Evolutionary conservation across 345 rosid genomes (phyloP), one percentile per base, ranked within the genome.

Genomic region (Arabis hirsuta): DNA sequence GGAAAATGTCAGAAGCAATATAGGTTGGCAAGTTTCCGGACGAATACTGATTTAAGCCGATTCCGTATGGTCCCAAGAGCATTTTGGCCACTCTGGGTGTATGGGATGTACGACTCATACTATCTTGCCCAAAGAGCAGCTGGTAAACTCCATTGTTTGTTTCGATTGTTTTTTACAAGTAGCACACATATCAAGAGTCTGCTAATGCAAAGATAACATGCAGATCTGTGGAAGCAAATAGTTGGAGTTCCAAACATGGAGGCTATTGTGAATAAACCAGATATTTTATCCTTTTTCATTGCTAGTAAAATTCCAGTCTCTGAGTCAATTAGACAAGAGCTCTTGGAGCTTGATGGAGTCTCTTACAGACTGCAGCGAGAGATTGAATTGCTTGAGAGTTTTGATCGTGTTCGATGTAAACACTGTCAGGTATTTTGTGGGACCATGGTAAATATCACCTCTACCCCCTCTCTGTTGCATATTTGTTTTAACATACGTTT

Each of bases 221-320:
- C 90, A 95, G 99, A 88, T 69, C 83, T 86, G 88, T 95, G 99
- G 99, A 91, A 88, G 85, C 91, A 86, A 64, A 81, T 88, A 48
- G 85, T 91, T 52, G 96, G 96, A 67, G 69, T 82, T 43, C 96
- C 98, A 48, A 77, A 82, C 70, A 78, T 91, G 92, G 91, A 95
- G 62, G 73, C 54, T 76, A 69, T 88, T 60, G 92, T 88, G 67
- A 82, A 71, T 77, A 88, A 86, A 80, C 99, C 98, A 2, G 93
- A 87, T 81, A 84, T 85, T 45, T 80, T 95, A 62, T 95, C 98
- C 55, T 95, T 95, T 78, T 69, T 78, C 51, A 86, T 95, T 73
- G 99, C 92, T 31, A 91, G 99, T 83, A 91, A 95, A 82, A 90
- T 95, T 50, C 99, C 99, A 0, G 85, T 88, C 51, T 91, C 99